A percentile compares a stretch with the other conserved stretches of the same genome.
Conservation (phyloP, 805 yeast genomes). For the Kazachstania africana region DNA sequence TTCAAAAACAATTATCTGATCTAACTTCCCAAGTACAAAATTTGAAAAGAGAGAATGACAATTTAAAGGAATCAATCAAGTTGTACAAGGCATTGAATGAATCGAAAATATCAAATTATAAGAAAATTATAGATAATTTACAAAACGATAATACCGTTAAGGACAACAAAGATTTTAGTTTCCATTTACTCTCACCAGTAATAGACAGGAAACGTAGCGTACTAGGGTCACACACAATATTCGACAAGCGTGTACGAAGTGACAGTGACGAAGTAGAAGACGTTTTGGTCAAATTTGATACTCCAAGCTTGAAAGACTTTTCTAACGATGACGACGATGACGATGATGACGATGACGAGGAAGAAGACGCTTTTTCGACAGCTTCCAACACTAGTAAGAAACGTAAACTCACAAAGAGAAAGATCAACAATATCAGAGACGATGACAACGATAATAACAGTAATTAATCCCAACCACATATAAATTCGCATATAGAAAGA, state of each 20-base stretch:
- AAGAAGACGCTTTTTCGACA: neutral
- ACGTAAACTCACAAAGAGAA: neutral
- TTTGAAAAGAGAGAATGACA: constrained; percentile 22
- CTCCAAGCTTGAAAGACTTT: constrained; percentile 2
- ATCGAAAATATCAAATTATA: constrained; percentile 22
- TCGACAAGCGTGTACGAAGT: neutral
- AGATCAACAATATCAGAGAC: too few relatives aligned
- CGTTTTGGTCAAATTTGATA: constrained; percentile 2
- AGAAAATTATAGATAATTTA: constrained; percentile 20
- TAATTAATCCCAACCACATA: too few relatives aligned
- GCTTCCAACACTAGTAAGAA: too few relatives aligned
- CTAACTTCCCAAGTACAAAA: constrained; percentile 24
- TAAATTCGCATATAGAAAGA: too few relatives aligned
- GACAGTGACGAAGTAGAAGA: constrained; percentile 2
- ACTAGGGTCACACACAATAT: constrained; percentile 8
- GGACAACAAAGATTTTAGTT: constrained; percentile 1
- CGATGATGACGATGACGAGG: neutral
- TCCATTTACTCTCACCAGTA: constrained; percentile 19
- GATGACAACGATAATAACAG: too few relatives aligned
- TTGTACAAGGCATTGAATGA: constrained; percentile 23
- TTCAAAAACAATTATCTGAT: constrained; percentile 27
- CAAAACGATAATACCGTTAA: constrained; percentile 9
- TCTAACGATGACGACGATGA: constrained; percentile 1
- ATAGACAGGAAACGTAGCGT: constrained; percentile 1
- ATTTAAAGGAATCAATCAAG: constrained; percentile 22